Evolutionary conservation across 805 yeast genomes (phyloP).

Genomic region (Myxozyma geophila): DNA sequence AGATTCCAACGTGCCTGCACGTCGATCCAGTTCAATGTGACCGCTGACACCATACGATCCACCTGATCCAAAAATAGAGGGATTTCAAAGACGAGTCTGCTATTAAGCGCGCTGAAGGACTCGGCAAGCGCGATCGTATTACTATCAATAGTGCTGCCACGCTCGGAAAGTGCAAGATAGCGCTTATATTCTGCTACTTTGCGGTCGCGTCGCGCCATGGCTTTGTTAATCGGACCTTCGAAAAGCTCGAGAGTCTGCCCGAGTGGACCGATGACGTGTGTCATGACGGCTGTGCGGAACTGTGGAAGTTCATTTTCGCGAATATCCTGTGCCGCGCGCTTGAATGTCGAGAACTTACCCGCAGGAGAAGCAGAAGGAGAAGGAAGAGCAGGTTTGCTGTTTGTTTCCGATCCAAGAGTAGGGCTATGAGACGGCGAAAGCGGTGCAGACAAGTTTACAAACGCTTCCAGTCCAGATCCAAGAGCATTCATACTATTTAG

Average conservation of each 20-base stretch:
- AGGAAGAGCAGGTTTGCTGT: not conserved
- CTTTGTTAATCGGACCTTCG: constrained; percentile 18
- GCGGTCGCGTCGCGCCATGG: constrained; percentile 28
- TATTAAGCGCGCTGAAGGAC: constrained; percentile 17
- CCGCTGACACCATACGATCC: constrained; percentile 22
- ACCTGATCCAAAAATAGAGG: constrained; percentile 22
- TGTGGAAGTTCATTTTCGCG: constrained; percentile 19
- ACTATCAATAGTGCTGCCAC: constrained; percentile 19
- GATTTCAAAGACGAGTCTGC: constrained; percentile 17
- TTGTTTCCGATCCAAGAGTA: not conserved
- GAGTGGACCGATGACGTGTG: constrained; percentile 27
- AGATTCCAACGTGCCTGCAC: constrained; percentile 21
- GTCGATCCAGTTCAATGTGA: constrained; percentile 22
- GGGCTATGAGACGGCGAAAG: constrained; percentile 6
- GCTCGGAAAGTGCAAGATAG: constrained; percentile 14
- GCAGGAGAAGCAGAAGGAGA: not conserved
- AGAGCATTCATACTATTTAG: constrained; percentile 12
- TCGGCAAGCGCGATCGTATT: constrained; percentile 8
- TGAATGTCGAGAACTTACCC: constrained; percentile 6
- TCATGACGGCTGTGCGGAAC: constrained; percentile 18
- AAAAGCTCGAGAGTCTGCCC: constrained; percentile 20
- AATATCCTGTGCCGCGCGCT: constrained; percentile 13
- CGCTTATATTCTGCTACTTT: constrained; percentile 20
- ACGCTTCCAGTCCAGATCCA: constrained; percentile 17
- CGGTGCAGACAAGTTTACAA: constrained; percentile 2